Evolutionary conservation across 768 basidiomycete species (phyloP).

Genomic region (Neoboletus magnificus): DNA sequence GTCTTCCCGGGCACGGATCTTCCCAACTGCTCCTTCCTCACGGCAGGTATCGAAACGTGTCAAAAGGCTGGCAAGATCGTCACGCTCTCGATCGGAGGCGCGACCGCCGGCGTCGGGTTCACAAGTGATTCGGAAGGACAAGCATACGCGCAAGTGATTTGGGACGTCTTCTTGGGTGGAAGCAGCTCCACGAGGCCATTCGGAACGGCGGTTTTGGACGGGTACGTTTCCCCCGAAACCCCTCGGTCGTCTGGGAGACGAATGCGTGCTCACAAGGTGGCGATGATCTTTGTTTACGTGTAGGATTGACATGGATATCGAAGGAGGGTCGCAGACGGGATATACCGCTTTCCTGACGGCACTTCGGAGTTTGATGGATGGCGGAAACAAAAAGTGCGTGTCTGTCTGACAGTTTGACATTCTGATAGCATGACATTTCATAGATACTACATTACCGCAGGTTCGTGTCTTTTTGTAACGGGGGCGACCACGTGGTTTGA

Average conservation of each 20-base stretch:
- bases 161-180: constrained; percentile 67
- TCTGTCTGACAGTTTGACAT: background rate
- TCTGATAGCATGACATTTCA: background rate
- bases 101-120: constrained; percentile 61
- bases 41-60: constrained; percentile 59
- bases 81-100: constrained; percentile 58
- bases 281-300: background rate
- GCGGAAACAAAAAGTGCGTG: constrained; percentile 28
- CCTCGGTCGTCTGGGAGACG: constrained; percentile 6
- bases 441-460: constrained; percentile 46
- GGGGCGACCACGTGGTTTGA: background rate
- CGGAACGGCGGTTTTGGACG: constrained; percentile 67
- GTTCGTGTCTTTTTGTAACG: constrained; percentile 11
- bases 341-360: constrained; percentile 30
- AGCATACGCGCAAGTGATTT: constrained; percentile 63
- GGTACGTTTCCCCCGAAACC: constrained; percentile 36
- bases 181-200: constrained; percentile 62
- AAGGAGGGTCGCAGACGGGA: constrained; percentile 37
- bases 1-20: constrained; percentile 62
- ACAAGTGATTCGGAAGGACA: constrained; percentile 53
- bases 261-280: background rate
- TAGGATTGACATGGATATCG: constrained; percentile 46
- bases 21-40: constrained; percentile 58
- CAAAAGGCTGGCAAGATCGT: constrained; percentile 63
- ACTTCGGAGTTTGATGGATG: constrained; percentile 26